These are phyloP conservation scores for Schwanniomyces occidentalis DNA, from an alignment of 805 yeast species.

Conservation along the genomic window DNA sequence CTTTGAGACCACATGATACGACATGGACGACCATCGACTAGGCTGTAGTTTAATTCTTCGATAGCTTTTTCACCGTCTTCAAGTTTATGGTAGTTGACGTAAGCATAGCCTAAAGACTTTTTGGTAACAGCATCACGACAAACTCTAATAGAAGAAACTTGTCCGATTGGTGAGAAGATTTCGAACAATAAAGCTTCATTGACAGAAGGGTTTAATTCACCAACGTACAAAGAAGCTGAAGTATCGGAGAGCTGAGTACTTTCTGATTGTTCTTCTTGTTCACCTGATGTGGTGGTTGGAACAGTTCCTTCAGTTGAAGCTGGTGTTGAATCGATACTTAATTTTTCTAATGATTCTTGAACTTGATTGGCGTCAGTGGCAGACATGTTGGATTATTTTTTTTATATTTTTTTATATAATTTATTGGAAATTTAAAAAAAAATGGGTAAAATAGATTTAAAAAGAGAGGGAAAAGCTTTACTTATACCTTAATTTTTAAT, in stretches of 20 bases:
- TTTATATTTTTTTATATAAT: slow-evolving; percentile 13
- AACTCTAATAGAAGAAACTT: slow-evolving; percentile 94
- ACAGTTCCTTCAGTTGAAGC: slow-evolving; percentile 26
- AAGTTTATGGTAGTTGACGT: slow-evolving; percentile 89
- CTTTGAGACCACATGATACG: slow-evolving; percentile 99
- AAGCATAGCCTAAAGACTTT: slow-evolving; percentile 97
- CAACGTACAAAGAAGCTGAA: slow-evolving; percentile 91
- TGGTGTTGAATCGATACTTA: slow-evolving; percentile 39
- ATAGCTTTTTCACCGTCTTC: slow-evolving; percentile 93
- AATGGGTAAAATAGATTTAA: slow-evolving; percentile 9
- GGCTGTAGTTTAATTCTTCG: slow-evolving; percentile 92
- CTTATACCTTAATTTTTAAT: slow-evolving; percentile 7
- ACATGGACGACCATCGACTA: slow-evolving; percentile 93
- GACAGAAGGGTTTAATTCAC: slow-evolving; percentile 90
- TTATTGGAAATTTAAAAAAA: slow-evolving; percentile 9
- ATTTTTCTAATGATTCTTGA: slow-evolving; percentile 49
- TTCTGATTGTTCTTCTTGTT: slow-evolving; percentile 30
- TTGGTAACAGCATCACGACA: slow-evolving; percentile 98
- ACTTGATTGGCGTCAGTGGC: slow-evolving; percentile 44
- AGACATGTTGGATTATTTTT: slow-evolving; percentile 16
- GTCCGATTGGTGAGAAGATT: slow-evolving; percentile 91
- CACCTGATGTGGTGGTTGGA: slow-evolving; percentile 29
- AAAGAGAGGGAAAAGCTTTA: slow-evolving; percentile 8
- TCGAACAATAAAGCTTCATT: slow-evolving; percentile 94
- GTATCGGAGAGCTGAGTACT: slow-evolving; percentile 50